phyloP scores from a whole-genome alignment of 176 grass and related monocot species.

The Oryza brachyantha region DNA sequence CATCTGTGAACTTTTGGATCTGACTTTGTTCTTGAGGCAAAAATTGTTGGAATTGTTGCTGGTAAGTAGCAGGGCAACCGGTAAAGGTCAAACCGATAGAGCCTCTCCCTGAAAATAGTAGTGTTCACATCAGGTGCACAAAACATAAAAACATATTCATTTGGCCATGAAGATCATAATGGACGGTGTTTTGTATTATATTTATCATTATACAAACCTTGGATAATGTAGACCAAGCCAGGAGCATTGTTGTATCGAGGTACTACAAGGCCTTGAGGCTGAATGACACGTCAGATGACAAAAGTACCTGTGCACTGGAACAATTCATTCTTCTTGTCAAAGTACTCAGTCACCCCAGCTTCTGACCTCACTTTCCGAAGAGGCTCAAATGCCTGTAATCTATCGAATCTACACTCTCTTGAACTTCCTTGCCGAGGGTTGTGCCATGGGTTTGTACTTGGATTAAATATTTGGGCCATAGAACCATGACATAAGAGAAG shows the following conservation, averaged over 20 bases:
- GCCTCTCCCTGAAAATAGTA: neutral
- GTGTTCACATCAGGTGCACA: neutral
- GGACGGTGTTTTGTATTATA: neutral
- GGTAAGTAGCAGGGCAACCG: neutral
- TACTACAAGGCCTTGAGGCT: too few species aligned
- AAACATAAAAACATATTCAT: neutral
- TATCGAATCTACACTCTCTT: too few species aligned
- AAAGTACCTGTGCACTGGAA: too few species aligned
- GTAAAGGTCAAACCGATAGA: neutral
- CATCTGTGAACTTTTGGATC: neutral
- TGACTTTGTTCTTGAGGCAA: neutral
- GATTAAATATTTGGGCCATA: too few species aligned
- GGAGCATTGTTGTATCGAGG: too few species aligned
- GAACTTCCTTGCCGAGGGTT: too few species aligned
- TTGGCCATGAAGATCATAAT: neutral
- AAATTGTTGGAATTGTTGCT: too few species aligned
- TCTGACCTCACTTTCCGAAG: constrained; percentile 20
- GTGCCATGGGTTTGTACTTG: too few species aligned
- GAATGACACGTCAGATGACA: neutral
- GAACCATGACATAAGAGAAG: neutral
- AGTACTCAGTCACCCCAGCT: constrained; percentile 39
- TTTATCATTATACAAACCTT: neutral
- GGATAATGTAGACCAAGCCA: neutral
- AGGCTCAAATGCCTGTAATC: too few species aligned
- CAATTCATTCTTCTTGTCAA: constrained; percentile 34